A percentile compares a stretch with the other conserved stretches of the same genome.
phyloP scores from a whole-genome alignment of 192 early-diverging fungal species.

The Phlyctochytrium bullatum region DNA sequence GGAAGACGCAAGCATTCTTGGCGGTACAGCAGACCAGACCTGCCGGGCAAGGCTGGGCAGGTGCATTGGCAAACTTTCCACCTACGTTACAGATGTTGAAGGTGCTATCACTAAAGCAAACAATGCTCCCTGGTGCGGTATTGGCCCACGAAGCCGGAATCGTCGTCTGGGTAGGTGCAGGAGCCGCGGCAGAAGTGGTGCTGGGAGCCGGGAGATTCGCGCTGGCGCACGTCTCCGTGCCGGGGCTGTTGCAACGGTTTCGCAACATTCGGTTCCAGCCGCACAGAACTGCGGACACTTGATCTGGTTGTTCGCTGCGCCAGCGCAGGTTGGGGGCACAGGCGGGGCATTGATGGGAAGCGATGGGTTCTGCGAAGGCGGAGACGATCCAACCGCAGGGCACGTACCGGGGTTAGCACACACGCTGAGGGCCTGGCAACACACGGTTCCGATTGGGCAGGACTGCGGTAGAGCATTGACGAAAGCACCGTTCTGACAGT shows the following conservation, averaged over 20 bases:
- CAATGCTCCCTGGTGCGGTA: background rate
- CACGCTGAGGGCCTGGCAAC: slow-evolving; percentile 17
- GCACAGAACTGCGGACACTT: too few relatives aligned
- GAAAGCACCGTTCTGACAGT: slow-evolving; percentile 8
- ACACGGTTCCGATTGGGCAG: slow-evolving; percentile 6
- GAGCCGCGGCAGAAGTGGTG: background rate
- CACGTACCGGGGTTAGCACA: background rate
- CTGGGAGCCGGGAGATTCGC: too few relatives aligned
- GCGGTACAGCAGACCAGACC: slow-evolving; percentile 1
- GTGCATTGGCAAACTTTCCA: background rate
- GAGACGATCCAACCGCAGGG: background rate
- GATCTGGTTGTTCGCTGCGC: too few relatives aligned
- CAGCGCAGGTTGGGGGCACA: slow-evolving; percentile 8
- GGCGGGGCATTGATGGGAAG: background rate
- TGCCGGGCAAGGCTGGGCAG: background rate
- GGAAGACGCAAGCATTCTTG: background rate
- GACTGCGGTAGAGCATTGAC: background rate
- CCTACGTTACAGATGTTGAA: slow-evolving; percentile 9
- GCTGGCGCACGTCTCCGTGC: too few relatives aligned
- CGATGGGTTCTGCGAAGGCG: background rate
- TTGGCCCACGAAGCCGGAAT: slow-evolving; percentile 8
- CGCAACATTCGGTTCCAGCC: background rate
- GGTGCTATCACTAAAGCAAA: slow-evolving; percentile 7
- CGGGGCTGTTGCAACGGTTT: too few relatives aligned
- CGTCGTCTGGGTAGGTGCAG: background rate